Evolutionary conservation across 2,329 filamentous ascomycete species (phyloP).

Genomic region (Pyrenophora seminiperda): DNA sequence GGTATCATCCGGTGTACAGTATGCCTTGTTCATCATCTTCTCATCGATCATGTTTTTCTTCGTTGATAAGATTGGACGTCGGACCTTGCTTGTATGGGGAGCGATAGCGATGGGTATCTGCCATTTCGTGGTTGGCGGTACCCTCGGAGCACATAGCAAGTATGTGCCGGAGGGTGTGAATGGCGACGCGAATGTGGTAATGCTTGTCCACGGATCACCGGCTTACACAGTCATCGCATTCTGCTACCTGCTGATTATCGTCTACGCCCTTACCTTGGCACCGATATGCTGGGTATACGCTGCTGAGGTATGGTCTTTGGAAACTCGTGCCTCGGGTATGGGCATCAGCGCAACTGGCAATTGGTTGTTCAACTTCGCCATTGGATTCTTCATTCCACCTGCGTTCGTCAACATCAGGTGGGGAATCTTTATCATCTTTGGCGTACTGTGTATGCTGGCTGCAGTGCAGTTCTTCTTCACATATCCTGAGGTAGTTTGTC

Average conservation of each 20-base stretch:
- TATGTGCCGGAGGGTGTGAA: conserved; percentile 45
- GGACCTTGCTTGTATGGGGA: conserved; percentile 67
- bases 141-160: conserved; percentile 56
- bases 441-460: conserved; percentile 70
- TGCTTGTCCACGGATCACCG: conserved; percentile 54
- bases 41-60: conserved; percentile 76
- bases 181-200: conserved; percentile 59
- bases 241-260: conserved; percentile 74
- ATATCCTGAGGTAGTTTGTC: conserved; percentile 60
- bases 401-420: conserved; percentile 63
- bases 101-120: conserved; percentile 67
- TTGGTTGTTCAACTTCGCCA: conserved; percentile 65
- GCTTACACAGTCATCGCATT: conserved; percentile 65
- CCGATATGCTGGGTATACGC: conserved; percentile 64
- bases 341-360: conserved; percentile 68
- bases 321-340: conserved; percentile 65
- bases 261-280: conserved; percentile 68
- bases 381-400: conserved; percentile 61
- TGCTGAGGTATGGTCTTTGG: conserved; percentile 65
- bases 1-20: conserved; percentile 71
- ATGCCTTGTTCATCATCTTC: conserved; percentile 80
- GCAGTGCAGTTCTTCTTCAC: conserved; percentile 70
- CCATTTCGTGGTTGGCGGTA: conserved; percentile 57
- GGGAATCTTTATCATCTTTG: conserved; percentile 76
- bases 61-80: conserved; percentile 77